A percentile compares a stretch with the other conserved stretches of the same genome.
Evolutionary conservation across 352 stramenopile genomes (phyloP).

Genomic region (Phytophthora pinifolia): DNA sequence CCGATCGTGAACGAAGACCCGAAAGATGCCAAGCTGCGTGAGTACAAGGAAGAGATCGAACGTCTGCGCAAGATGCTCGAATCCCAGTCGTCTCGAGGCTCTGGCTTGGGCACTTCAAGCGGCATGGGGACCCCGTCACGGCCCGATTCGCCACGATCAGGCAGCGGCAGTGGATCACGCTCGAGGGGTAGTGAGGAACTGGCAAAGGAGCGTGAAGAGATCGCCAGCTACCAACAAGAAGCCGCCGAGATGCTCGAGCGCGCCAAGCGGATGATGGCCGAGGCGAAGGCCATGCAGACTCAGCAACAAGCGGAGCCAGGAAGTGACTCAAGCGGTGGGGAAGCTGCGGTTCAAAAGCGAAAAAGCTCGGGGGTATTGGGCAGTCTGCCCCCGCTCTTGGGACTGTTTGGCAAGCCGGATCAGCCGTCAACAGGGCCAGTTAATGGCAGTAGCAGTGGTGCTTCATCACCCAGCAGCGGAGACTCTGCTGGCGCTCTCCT

Average conservation of each 20-base stretch:
- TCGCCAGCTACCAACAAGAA: constrained; percentile 63
- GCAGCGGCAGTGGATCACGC: constrained; percentile 8
- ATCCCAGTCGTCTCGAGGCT: constrained; percentile 42
- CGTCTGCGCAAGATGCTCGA: constrained; percentile 84
- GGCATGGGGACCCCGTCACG: constrained; percentile 44
- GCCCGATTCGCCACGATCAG: constrained; percentile 17
- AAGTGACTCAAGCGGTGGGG: constrained; percentile 1
- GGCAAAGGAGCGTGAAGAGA: constrained; percentile 63
- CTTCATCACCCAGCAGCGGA: not conserved
- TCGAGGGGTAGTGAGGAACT: constrained; percentile 18
- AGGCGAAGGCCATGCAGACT: constrained; percentile 45
- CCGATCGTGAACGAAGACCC: constrained; percentile 95
- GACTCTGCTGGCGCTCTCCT: not conserved
- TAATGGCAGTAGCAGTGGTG: not conserved
- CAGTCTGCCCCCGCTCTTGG: constrained; percentile 22
- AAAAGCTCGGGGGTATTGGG: constrained; percentile 26
- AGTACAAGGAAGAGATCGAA: constrained; percentile 91
- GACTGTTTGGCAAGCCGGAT: constrained; percentile 28
- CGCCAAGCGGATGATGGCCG: constrained; percentile 78
- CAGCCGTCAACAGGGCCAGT: not conserved
- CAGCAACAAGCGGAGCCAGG: constrained; percentile 13
- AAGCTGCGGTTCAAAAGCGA: constrained; percentile 4
- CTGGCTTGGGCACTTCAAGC: constrained; percentile 29
- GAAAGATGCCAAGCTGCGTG: constrained; percentile 89
- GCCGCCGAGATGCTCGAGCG: constrained; percentile 66